These are phyloP conservation scores for Arabis hirsuta DNA, from an alignment of 345 rosid species.

Conservation along the genomic window DNA sequence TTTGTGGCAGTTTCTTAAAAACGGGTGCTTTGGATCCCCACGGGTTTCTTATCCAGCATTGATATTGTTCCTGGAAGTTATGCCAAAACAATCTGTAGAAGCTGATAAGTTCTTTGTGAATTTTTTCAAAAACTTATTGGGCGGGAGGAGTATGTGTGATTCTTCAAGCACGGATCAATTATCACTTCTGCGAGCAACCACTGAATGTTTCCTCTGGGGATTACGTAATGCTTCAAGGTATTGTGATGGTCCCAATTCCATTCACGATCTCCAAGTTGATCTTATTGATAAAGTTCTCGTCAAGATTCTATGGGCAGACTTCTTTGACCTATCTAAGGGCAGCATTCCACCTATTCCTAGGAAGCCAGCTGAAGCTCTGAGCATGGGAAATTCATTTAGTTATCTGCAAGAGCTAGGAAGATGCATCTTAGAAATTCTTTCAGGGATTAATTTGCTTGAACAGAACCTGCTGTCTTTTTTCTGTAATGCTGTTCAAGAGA, in stretches of 20 bases:
- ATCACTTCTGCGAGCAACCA: slow-evolving; percentile 68
- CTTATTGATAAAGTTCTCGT: slow-evolving; percentile 67
- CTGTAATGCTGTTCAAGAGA: slow-evolving; percentile 60
- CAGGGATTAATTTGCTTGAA: slow-evolving; percentile 56
- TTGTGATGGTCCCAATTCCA: slow-evolving; percentile 56
- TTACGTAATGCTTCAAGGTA: slow-evolving; percentile 74
- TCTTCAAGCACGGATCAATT: slow-evolving; percentile 54
- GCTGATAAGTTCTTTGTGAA: slow-evolving; percentile 74
- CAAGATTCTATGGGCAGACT: slow-evolving; percentile 83
- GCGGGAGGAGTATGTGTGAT: slow-evolving; percentile 68
- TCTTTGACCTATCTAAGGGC: slow-evolving; percentile 44
- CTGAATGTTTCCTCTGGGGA: slow-evolving; percentile 88
- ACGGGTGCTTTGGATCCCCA: slow-evolving; percentile 89
- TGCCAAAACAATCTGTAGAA: slow-evolving; percentile 62
- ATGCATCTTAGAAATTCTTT: slow-evolving; percentile 79
- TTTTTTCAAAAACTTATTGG: slow-evolving; percentile 77
- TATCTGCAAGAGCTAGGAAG: slow-evolving; percentile 76
- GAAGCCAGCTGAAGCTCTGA: slow-evolving; percentile 47
- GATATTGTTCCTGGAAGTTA: slow-evolving; percentile 66
- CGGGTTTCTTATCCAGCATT: slow-evolving; percentile 90
- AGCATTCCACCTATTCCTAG: slow-evolving; percentile 40
- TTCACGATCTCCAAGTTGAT: slow-evolving; percentile 53
- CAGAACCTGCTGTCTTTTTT: slow-evolving; percentile 59
- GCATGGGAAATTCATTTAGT: slow-evolving; percentile 45
- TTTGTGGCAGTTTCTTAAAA: slow-evolving; percentile 81